A percentile compares a stretch with the other conserved stretches of the same genome.
These are phyloP conservation scores for Ophiostoma triangulosporum DNA, from an alignment of 2,329 filamentous ascomycete species.

Conservation along the genomic window DNA sequence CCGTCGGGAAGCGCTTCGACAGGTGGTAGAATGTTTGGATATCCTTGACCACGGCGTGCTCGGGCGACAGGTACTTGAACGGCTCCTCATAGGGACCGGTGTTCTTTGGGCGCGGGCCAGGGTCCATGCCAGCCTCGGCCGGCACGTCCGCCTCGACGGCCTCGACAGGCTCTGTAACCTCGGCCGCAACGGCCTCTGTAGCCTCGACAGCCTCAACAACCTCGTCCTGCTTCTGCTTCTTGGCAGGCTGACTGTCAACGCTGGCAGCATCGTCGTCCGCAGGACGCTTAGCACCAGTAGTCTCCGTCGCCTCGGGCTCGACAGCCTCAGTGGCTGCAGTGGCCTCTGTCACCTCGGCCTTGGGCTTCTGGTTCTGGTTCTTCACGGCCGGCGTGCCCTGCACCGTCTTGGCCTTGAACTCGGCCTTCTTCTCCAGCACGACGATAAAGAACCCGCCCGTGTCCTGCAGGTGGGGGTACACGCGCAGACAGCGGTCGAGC, in stretches of 20 bases:
- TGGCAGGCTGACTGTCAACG: slow-evolving; percentile 18
- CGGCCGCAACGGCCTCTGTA: slow-evolving; percentile 9
- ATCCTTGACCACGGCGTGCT: slow-evolving; percentile 61
- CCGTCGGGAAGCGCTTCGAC: slow-evolving; percentile 69
- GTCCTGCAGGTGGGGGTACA: slow-evolving; percentile 91
- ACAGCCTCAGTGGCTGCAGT: not conserved
- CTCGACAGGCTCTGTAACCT: not conserved
- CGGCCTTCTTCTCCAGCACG: slow-evolving; percentile 79
- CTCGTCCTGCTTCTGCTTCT: slow-evolving; percentile 26
- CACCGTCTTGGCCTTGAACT: slow-evolving; percentile 54
- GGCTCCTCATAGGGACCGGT: slow-evolving; percentile 63
- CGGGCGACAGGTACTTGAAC: slow-evolving; percentile 73
- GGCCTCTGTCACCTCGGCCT: not conserved
- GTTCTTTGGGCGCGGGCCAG: slow-evolving; percentile 26
- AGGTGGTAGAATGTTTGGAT: slow-evolving; percentile 81
- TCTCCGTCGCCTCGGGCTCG: slow-evolving; percentile 9
- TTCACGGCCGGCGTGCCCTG: slow-evolving; percentile 23
- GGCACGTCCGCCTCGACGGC: not conserved
- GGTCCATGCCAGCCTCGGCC: not conserved
- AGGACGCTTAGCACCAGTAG: slow-evolving; percentile 19
- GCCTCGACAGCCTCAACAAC: slow-evolving; percentile 6
- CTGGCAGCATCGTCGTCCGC: slow-evolving; percentile 19
- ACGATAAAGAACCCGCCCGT: slow-evolving; percentile 97
- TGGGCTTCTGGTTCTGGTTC: slow-evolving; percentile 26
- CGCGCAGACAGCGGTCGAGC: slow-evolving; percentile 78